Base-by-base conservation (phyloP, 2,329 filamentous ascomycete species). In the Fusarium irregulare region DNA sequence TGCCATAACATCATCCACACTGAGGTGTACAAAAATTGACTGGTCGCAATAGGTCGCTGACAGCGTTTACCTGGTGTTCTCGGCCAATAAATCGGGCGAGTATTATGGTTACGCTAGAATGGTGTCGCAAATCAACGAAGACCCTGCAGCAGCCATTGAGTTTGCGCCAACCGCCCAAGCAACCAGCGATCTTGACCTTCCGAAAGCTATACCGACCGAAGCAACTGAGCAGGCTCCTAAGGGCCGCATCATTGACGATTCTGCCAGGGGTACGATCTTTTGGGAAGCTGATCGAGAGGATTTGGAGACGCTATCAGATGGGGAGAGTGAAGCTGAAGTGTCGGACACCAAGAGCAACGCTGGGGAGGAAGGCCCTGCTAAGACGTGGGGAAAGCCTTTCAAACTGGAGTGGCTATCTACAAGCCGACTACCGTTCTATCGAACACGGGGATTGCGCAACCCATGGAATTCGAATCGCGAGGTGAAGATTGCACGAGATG, bases 31-130 rank as follows among this genome's bases (percentile, higher is more conserved):
- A 23, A 7, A 50, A 10, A 18, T 61, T 72, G 64, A 72, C 28
- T 13, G 7, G 20, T 16, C n/a, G 10, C 8, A 48, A 51, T 41
- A 97, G 94, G 83, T 85, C 12, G 88, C 90, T 16, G 93, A 97
- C 56, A 93, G 92, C 75, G 94, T 98, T 2, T 98, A 94, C 76
- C 84, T 98, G 30, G 89, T 98, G 16, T 98, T 98, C 79, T 98
- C 95, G 2, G 95, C 95, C 14, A 98, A 98, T 80, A 98, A 98
- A 76, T 98, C 95, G 0, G 95, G 95, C 14, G 95, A 98, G 79
- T 98, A 98, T 77, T 98, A 96, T 80, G 95, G 95, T 21, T 98
- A 97, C 76, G 95, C 94, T 21, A 89, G 92, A 40, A 98, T 98
- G 95, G 83, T 86, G 12, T 97, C 95, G 23, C 84, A 89, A 6